These are phyloP conservation scores for Cyclanthera cordifolia DNA, from an alignment of 306 rosid species.

Conservation along the genomic window DNA sequence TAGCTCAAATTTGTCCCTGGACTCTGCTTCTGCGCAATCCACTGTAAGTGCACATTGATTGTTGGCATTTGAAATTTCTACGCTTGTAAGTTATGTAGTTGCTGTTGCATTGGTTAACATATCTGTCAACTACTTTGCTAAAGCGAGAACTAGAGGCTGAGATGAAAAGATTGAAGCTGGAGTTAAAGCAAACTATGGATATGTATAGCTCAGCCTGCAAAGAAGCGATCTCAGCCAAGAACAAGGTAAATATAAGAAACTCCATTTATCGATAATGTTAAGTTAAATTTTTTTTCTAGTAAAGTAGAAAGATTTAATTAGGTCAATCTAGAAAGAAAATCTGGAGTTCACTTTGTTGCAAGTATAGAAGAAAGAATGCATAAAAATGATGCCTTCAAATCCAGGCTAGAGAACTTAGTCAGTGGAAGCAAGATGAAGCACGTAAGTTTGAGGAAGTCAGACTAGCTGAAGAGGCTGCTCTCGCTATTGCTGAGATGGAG, in stretches of 20 bases:
- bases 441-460: slow-evolving; percentile 48
- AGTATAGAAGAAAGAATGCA: background rate
- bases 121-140: slow-evolving; percentile 17
- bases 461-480: slow-evolving; percentile 77
- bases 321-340: background rate
- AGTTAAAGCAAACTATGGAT: slow-evolving; percentile 90
- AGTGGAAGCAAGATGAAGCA: slow-evolving; percentile 65
- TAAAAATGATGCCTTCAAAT: slow-evolving; percentile 1
- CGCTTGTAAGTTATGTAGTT: background rate
- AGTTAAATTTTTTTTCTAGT: background rate
- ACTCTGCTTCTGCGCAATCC: slow-evolving; percentile 21
- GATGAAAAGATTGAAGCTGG: slow-evolving; percentile 80
- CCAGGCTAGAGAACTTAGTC: slow-evolving; percentile 70
- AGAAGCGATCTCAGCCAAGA: slow-evolving; percentile 94
- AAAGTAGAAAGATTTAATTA: background rate
- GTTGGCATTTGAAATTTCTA: background rate
- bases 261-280: background rate
- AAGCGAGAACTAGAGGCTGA: slow-evolving; percentile 72
- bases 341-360: background rate
- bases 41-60: slow-evolving; percentile 34
- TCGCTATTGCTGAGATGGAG: slow-evolving; percentile 72
- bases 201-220: slow-evolving; percentile 96
- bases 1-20: slow-evolving; percentile 12
- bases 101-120: background rate
- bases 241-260: slow-evolving; percentile 34